Base-by-base conservation (phyloP, 257 asterid species). In the Nicotiana attenuata region DNA sequence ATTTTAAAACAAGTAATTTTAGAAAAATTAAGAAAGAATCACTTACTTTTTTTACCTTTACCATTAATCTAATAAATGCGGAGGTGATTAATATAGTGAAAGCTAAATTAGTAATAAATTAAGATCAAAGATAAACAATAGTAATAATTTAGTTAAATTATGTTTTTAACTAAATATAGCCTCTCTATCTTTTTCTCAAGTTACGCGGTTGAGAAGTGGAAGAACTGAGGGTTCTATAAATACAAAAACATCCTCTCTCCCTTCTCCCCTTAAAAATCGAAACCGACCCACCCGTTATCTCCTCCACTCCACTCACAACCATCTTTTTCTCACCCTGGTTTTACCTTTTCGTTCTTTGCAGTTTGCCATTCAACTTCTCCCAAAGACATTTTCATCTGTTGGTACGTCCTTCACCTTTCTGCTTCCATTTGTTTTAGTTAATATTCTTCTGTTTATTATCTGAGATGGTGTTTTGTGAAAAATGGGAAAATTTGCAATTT, bases 211-310 rank as follows among this genome's bases (percentile, higher is more conserved):
- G 79, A 50, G 3, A 47, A 73, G 26, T 47, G 79, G 11, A 10
- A 50, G 61, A 7, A 73, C 38, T 47, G 79, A 73, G 7, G 8
- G 50, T 73, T 24, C 79, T 73, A 73, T 73, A 73, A 73, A 73
- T 73, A 73, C 41, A 73, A 73, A 73, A 47, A 0, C 63, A 73
- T 50, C 61, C 61, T 6, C 61, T 6, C 4, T 13, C 10, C 47
- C 47, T 9, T 38, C 47, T 10, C 11, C 79, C 79, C 22, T 1
- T 24, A 73, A 24, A 50, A 45, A 73, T 50, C 41, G 9, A 73
- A 73, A 47, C 24, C 0, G 45, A 75, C 10, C 50, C 50, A 41
- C 50, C 79, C 38, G 41, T 50, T 75, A 50, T 24, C 60, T 75
- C 61, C 79, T 73, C 41, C 63, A 50, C 50, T 24, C 78, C 79